Evolutionary conservation across 352 stramenopile species (phyloP), one percentile per base, ranked within the genome.

Genomic region (Globisporangium camurandrum): DNA sequence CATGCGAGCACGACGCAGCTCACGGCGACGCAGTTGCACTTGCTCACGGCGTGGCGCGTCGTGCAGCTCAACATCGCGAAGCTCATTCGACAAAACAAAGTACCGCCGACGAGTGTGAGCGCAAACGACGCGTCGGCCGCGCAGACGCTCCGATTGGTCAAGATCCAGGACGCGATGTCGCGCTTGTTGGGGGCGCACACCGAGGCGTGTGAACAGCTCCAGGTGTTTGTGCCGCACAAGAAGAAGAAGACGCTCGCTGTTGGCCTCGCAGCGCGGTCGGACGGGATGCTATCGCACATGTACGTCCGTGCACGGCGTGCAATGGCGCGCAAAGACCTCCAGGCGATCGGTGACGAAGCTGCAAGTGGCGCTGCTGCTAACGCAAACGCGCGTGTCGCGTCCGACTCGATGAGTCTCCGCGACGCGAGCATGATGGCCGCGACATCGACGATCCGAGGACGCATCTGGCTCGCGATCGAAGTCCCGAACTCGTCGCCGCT

Each of bases 11-110:
- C 68, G 5, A 69, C 73, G n/a, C 63, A 76, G 28, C 61, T 88
- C 24, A 79, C 65, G 33, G 69, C 81, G 41, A 77, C 83, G 26
- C 70, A 88, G 4, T 85, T 72, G 40, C 62, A 88, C 61, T 57
- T 84, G 12, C 41, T 86, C 6, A 44, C 67, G 3, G 54, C 67
- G 5, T 86, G 73, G 73, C 55, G 62, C 5, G 34, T 79, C 27
- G 37, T 86, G 1, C 69, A 80, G 33, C 40, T 64, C 10, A 73
- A 78, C 20, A 66, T 84, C 9, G 38, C 55, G 34, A 71, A 67
- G 42, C 51, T 76, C 4, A 24, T 66, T 17, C 48, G 50, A 20
- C 56, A 49, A 48, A 62, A 47, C 14, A 65, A 51, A 41, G n/a
- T n/a, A n/a, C n/a, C n/a, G n/a, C 39, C 11, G 6, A 46, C 46